These are phyloP conservation scores for Solanum lycopersicoides DNA, from an alignment of 257 asterid species.

Conservation along the genomic window DNA sequence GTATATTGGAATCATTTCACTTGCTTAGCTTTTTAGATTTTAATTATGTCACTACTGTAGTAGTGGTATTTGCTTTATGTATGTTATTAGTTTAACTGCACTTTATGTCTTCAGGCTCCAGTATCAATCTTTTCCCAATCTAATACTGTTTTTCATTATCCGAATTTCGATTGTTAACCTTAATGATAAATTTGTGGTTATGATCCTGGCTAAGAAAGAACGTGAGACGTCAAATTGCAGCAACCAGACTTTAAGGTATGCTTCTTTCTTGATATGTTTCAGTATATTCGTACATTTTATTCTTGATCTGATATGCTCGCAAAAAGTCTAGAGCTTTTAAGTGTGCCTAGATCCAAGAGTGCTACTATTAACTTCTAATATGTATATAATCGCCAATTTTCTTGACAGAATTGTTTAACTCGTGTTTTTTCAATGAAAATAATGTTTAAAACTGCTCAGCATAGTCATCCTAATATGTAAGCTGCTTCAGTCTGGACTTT, in stretches of 20 bases:
- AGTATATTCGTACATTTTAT: neutral
- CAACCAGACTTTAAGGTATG: neutral
- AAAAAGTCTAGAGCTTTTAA: neutral
- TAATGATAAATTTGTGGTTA: neutral
- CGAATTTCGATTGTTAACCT: neutral
- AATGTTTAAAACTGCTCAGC: neutral
- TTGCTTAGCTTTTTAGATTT: constrained; percentile 8
- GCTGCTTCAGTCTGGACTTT: neutral
- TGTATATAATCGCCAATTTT: neutral
- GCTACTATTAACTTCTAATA: neutral
- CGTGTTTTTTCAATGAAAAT: neutral
- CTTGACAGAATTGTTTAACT: neutral
- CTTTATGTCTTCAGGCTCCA: neutral
- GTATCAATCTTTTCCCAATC: neutral
- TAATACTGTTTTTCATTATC: neutral
- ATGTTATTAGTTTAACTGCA: neutral
- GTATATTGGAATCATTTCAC: neutral
- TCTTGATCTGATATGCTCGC: neutral
- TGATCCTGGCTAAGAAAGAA: neutral
- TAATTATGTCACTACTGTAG: neutral
- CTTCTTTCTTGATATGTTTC: neutral
- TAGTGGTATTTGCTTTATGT: neutral
- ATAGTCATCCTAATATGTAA: neutral
- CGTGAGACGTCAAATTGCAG: neutral
- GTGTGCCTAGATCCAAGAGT: neutral